These are phyloP conservation scores for Microdochium nivale DNA, from an alignment of 2,329 filamentous ascomycete genomes.

Conservation along the genomic window DNA sequence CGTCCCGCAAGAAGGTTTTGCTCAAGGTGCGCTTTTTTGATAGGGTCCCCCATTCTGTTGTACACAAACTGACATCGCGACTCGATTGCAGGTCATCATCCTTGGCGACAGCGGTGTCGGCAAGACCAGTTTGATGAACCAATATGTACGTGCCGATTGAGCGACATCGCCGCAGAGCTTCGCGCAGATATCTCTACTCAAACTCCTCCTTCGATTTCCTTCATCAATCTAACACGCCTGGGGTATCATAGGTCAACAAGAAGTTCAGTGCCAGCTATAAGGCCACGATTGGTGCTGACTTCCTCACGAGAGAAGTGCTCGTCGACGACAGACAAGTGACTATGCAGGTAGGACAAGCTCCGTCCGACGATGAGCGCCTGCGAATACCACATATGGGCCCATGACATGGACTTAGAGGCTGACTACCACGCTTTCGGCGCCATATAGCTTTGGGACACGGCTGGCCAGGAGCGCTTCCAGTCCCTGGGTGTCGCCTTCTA, in stretches of 20 bases:
- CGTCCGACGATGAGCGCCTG: not conserved
- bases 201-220: not conserved
- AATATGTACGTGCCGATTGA: constrained; percentile 74
- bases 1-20: constrained; percentile 82
- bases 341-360: constrained; percentile 66
- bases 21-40: constrained; percentile 56
- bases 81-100: constrained; percentile 76
- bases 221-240: not conserved
- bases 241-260: constrained; percentile 80
- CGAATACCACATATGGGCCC: not conserved
- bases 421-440: constrained; percentile 5
- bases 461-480: constrained; percentile 95
- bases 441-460: constrained; percentile 87
- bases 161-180: not conserved
- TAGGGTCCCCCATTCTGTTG: not conserved
- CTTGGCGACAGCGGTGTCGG: constrained; percentile 97
- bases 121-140: constrained; percentile 99
- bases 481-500: constrained; percentile 97
- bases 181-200: not conserved
- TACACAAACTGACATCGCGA: not conserved
- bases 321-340: constrained; percentile 96
- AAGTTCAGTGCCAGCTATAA: constrained; percentile 99
- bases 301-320: constrained; percentile 93
- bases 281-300: constrained; percentile 97
- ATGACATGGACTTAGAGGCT: too few species aligned